Evolutionary conservation across 2,329 filamentous ascomycete species (phyloP).

Genomic region (Pseudonectria buxi): DNA sequence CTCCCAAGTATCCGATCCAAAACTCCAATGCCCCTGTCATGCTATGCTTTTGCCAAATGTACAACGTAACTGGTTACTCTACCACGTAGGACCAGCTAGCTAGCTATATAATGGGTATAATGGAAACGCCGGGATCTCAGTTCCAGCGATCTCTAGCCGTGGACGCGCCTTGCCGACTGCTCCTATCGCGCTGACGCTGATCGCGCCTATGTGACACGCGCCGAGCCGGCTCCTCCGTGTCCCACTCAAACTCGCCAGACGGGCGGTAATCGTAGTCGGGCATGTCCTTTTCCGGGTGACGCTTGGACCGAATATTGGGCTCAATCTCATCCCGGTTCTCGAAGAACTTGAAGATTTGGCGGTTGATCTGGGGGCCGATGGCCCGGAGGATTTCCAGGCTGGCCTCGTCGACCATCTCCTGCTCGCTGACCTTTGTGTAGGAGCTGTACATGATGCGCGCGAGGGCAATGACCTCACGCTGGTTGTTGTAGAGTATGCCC

Average conservation of each 20-base stretch:
- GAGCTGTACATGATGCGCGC: conserved; percentile 40
- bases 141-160: too few species aligned
- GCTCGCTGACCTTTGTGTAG: conserved; percentile 36
- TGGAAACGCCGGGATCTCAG: too few species aligned
- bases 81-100: too few species aligned
- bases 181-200: neutral
- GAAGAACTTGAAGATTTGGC: conserved; percentile 31
- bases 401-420: conserved; percentile 31
- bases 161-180: neutral
- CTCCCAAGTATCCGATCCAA: too few species aligned
- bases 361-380: conserved; percentile 30
- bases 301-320: conserved; percentile 23
- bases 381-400: conserved; percentile 27
- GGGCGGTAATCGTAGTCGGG: conserved; percentile 7
- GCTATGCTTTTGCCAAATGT: too few species aligned
- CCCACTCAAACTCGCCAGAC: conserved; percentile 26
- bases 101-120: too few species aligned
- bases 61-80: too few species aligned
- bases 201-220: neutral
- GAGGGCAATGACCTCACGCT: conserved; percentile 37
- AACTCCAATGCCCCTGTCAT: too few species aligned
- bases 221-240: conserved; percentile 20
- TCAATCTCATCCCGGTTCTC: conserved; percentile 27
- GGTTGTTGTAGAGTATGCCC: conserved; percentile 25
- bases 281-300: conserved; percentile 16